These are phyloP conservation scores for Starmerella khaoyaiensis DNA, from an alignment of 805 yeast genomes.

Conservation along the genomic window DNA sequence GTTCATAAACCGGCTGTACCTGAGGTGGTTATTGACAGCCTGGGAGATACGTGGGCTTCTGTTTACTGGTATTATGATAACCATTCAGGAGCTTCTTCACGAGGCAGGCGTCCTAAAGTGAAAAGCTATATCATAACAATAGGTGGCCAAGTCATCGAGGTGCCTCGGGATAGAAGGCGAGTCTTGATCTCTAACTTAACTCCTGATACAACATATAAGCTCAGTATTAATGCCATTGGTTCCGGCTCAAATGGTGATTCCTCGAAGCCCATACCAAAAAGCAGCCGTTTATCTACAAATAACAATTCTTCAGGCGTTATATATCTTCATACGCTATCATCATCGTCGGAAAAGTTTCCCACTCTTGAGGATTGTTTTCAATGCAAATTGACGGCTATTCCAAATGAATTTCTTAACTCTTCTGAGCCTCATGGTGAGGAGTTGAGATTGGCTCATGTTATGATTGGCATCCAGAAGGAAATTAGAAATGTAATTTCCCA, in stretches of 20 bases:
- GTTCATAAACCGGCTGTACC: constrained; percentile 8
- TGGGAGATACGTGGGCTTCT: constrained; percentile 13
- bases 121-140: constrained; percentile 4
- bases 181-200: constrained; percentile 26
- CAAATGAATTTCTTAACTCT: background rate
- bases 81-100: background rate
- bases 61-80: constrained; percentile 12
- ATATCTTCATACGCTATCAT: background rate
- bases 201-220: constrained; percentile 26
- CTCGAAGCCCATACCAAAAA: too few relatives aligned
- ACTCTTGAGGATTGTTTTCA: background rate
- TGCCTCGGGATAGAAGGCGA: constrained; percentile 27
- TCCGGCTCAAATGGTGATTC: background rate
- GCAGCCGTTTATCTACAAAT: background rate
- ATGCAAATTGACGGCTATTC: background rate
- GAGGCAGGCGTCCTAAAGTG: constrained; percentile 7
- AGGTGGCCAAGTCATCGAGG: constrained; percentile 19
- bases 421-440: background rate
- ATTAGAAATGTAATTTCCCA: constrained; percentile 6
- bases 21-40: constrained; percentile 12
- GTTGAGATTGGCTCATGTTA: background rate
- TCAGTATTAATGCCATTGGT: constrained; percentile 27
- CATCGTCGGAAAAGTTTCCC: background rate
- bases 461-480: constrained; percentile 5
- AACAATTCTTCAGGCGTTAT: background rate